Conservation (phyloP, 768 basidiomycete genomes). For the Xerocomellus intermedius region DNA sequence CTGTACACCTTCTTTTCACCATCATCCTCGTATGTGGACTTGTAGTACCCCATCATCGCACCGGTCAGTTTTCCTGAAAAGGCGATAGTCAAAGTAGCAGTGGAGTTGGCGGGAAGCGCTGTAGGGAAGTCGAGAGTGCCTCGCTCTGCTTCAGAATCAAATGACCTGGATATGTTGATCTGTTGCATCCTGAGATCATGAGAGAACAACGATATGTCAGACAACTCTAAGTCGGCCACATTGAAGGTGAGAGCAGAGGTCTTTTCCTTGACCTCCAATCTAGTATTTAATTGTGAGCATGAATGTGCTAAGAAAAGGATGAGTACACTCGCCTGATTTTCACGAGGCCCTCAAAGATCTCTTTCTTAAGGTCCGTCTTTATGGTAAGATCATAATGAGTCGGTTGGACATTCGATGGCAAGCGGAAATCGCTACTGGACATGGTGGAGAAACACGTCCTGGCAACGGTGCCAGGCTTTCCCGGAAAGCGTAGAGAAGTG, state of each 20-base stretch:
- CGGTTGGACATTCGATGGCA: constrained; percentile 66
- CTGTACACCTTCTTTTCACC: constrained; percentile 67
- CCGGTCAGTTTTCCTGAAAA: constrained; percentile 70
- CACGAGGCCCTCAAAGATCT: constrained; percentile 74
- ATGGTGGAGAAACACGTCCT: constrained; percentile 11
- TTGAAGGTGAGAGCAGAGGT: constrained; percentile 69
- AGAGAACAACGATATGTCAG: constrained; percentile 54
- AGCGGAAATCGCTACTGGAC: constrained; percentile 38
- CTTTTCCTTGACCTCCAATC: constrained; percentile 61
- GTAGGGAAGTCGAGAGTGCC: constrained; percentile 57
- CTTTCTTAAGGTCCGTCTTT: constrained; percentile 77
- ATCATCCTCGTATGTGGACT: constrained; percentile 59
- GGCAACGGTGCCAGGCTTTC: neutral
- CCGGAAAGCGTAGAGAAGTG: neutral
- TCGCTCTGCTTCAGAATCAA: constrained; percentile 66
- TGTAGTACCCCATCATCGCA: constrained; percentile 84
- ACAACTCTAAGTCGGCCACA: constrained; percentile 55
- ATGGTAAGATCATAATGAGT: constrained; percentile 77
- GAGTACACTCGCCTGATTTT: constrained; percentile 55
- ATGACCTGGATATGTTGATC: constrained; percentile 40
- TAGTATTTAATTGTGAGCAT: constrained; percentile 25
- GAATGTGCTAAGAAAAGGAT: neutral
- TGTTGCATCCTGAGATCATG: constrained; percentile 52
- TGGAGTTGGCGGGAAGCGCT: constrained; percentile 62
- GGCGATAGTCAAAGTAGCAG: constrained; percentile 65